Conservation (phyloP, 441 rosid species). For the Populus hybrid region DNA sequence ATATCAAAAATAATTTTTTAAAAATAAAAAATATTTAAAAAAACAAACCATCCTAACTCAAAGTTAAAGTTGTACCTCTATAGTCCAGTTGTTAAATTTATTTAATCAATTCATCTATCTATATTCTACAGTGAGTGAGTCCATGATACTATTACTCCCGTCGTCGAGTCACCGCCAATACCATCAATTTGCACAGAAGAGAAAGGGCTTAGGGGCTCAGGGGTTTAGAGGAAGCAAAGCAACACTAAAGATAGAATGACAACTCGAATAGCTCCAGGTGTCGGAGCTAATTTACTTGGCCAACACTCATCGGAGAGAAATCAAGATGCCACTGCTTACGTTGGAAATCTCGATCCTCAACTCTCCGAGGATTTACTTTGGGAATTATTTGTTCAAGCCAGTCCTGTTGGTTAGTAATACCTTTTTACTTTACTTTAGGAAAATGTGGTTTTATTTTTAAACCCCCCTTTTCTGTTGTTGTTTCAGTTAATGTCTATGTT, state of each 20-base stretch:
- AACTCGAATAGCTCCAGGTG: constrained; percentile 95
- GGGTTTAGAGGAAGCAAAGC: not conserved
- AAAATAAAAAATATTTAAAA: no score
- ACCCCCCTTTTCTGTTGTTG: not conserved
- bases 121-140: no score
- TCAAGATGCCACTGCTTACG: constrained; percentile 97
- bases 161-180: no score
- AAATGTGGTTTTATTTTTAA: not conserved
- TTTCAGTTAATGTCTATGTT: constrained; percentile 83
- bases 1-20: no score
- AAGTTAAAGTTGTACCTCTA: no score
- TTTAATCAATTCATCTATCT: no score
- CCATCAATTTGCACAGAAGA: no score
- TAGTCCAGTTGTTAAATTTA: no score
- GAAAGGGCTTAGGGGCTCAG: not conserved
- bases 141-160: no score
- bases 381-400: constrained; percentile 94
- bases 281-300: constrained; percentile 92
- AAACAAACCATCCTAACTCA: no score
- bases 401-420: constrained; percentile 76
- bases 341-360: constrained; percentile 95
- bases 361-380: constrained; percentile 88
- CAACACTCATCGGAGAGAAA: constrained; percentile 96
- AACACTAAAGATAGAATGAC: constrained; percentile 43
- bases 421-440: not conserved